Base-by-base conservation (phyloP, 371 early-diverging fungal species). In the Mortierella sp. region DNA sequence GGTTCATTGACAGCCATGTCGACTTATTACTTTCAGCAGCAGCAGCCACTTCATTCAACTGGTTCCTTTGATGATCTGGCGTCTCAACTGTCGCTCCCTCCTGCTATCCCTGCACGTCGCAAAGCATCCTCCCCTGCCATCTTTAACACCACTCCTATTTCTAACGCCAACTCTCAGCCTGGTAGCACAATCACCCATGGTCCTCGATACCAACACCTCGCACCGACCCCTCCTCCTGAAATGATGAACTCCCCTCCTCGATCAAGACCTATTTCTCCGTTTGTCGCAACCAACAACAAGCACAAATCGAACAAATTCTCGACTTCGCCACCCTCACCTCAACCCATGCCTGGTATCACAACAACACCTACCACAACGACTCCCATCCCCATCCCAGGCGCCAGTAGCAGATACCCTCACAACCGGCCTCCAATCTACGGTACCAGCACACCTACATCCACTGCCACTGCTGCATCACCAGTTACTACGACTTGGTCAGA, bases 61-160 rank as follows among this genome's bases (percentile, higher is more conserved):
- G n/a, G 45, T 24, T 45, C 60, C 0, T 72, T 50, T 14, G 58
- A 80, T 4, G 70, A 38, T 19, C 28, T 68, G 38, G n/a, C 54
- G 0, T n/a, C 58, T 24, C 50, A 60, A 8, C 34, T 42, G 28
- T 65, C 68, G 2, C 28, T 26, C 10, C 79, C 79, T 31, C 76
- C 82, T 21, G 65, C 44, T 13, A 19, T 83, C 1, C 83, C 83
- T 19, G 77, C 83, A 0, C 80, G 83, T 45, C 79, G 80, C 76
- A 83, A 83, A 52, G 70, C 71, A 3, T 79, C 80, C 16, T 79
- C 84, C 10, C 84, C 80, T 7, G 70, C 79, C 14, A 77, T 81
- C 38, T 57, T 74, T 16, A 58, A 74, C n/a, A 73, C 45, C 55
- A 73, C 26, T 11, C 31, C 48, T 24, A 31, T 44, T n/a, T 16